A percentile compares a stretch with the other conserved stretches of the same genome.
phyloP scores from a whole-genome alignment of 305 asterid genomes.

The Fraxinus nigra region DNA sequence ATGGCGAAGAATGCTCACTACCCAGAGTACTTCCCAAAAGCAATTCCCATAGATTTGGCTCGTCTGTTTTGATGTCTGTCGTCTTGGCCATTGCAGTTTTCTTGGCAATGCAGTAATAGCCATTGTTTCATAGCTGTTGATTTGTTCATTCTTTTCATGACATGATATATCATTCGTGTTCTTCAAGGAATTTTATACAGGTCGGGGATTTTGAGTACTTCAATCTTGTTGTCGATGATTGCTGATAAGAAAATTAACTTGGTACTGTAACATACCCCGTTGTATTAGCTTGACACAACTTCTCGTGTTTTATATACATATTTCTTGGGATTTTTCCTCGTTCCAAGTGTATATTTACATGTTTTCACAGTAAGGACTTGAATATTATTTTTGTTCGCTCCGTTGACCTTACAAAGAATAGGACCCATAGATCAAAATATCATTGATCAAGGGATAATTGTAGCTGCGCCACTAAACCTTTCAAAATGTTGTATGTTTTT shows the following conservation, averaged over 20 bases:
- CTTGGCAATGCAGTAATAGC: constrained; percentile 46
- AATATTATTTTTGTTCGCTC: not conserved
- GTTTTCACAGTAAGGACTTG: not conserved
- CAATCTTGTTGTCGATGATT: constrained; percentile 4
- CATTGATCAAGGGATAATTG: not conserved
- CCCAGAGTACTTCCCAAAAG: constrained; percentile 58
- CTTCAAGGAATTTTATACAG: constrained; percentile 5
- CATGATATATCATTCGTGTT: constrained; percentile 14
- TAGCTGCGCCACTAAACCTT: not conserved
- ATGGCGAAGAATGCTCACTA: constrained; percentile 86
- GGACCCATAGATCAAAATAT: not conserved
- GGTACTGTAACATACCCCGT: not conserved
- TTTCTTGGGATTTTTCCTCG: not conserved
- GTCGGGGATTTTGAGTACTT: constrained; percentile 24
- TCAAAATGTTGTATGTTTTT: not conserved
- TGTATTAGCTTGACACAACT: not conserved
- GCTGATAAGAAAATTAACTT: constrained; percentile 6
- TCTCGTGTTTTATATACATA: not conserved
- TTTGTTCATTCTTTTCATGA: constrained; percentile 56
- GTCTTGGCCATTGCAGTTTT: constrained; percentile 29
- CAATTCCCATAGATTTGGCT: constrained; percentile 31
- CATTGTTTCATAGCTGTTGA: constrained; percentile 19
- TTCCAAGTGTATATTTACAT: not conserved
- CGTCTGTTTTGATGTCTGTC: constrained; percentile 28
- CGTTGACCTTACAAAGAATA: not conserved